Conservation (phyloP, 2,329 filamentous ascomycete species). For the Incumbomyces delicatus region DNA sequence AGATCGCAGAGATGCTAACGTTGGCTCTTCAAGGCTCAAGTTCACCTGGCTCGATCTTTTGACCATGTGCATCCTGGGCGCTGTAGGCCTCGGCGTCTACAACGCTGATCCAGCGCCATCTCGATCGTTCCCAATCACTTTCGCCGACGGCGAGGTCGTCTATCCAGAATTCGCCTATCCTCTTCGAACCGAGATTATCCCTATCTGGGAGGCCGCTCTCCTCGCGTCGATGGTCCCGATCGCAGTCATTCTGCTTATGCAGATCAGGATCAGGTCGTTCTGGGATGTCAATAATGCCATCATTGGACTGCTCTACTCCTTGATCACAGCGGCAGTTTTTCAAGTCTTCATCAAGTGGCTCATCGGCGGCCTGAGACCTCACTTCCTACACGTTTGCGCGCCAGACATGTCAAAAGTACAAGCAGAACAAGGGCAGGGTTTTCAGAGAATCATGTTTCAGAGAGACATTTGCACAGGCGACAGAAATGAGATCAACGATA, state of each 20-base stretch:
- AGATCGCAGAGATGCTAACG: neutral
- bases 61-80: slow-evolving; percentile 58
- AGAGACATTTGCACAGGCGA: slow-evolving; percentile 61
- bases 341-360: slow-evolving; percentile 68
- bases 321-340: slow-evolving; percentile 63
- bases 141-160: slow-evolving; percentile 57
- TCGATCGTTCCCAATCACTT: slow-evolving; percentile 60
- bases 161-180: slow-evolving; percentile 63
- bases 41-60: slow-evolving; percentile 57
- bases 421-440: slow-evolving; percentile 30
- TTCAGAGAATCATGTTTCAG: slow-evolving; percentile 56
- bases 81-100: slow-evolving; percentile 54
- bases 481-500: slow-evolving; percentile 54
- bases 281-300: slow-evolving; percentile 60
- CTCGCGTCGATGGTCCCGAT: slow-evolving; percentile 58
- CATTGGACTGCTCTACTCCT: slow-evolving; percentile 58
- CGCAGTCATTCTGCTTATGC: slow-evolving; percentile 52
- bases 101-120: slow-evolving; percentile 53
- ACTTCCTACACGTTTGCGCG: slow-evolving; percentile 62
- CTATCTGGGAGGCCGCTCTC: slow-evolving; percentile 61
- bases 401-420: slow-evolving; percentile 41
- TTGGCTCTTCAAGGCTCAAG: slow-evolving; percentile 24
- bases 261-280: slow-evolving; percentile 58
- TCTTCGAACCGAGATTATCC: slow-evolving; percentile 58
- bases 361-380: slow-evolving; percentile 62